These are phyloP conservation scores for Exophiala calicioides DNA, from an alignment of 2,329 filamentous ascomycete genomes.

Conservation along the genomic window DNA sequence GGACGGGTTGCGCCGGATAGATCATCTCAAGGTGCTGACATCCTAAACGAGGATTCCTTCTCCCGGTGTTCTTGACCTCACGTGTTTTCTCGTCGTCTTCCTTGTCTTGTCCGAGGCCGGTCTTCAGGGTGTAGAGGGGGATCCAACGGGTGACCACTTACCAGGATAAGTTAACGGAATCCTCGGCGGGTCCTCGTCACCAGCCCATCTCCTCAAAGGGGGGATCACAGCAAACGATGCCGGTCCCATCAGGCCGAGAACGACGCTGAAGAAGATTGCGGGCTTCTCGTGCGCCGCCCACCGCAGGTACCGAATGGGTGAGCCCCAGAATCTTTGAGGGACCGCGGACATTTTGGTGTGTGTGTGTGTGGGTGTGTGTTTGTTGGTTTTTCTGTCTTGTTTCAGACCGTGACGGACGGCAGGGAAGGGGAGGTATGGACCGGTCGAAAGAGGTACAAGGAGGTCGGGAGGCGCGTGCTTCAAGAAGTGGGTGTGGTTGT, in stretches of 20 bases:
- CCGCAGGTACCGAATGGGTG: constrained; percentile 79
- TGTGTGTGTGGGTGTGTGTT: not conserved
- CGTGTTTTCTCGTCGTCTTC: too few relatives aligned
- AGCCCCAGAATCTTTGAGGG: constrained; percentile 75
- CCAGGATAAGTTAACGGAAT: constrained; percentile 91
- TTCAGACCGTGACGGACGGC: too few relatives aligned
- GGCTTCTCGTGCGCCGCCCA: constrained; percentile 88
- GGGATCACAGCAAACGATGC: constrained; percentile 69
- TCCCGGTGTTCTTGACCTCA: too few relatives aligned
- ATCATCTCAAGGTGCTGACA: too few relatives aligned
- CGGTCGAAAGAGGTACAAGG: too few relatives aligned
- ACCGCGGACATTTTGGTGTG: constrained; percentile 47
- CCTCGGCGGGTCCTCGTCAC: constrained; percentile 69
- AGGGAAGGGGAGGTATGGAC: not conserved
- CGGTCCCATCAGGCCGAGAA: constrained; percentile 74
- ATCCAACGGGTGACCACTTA: constrained; percentile 54
- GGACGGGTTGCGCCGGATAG: too few relatives aligned
- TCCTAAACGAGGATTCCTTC: too few relatives aligned
- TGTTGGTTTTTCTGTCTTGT: not conserved
- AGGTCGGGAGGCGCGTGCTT: too few relatives aligned
- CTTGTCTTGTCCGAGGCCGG: not conserved
- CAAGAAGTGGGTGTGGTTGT: too few relatives aligned
- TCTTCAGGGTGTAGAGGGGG: not conserved
- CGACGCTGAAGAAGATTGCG: constrained; percentile 83
- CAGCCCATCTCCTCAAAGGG: constrained; percentile 69